Base-by-base conservation (phyloP, 495 filamentous ascomycete genomes). In the Bathelium albidoporum region DNA sequence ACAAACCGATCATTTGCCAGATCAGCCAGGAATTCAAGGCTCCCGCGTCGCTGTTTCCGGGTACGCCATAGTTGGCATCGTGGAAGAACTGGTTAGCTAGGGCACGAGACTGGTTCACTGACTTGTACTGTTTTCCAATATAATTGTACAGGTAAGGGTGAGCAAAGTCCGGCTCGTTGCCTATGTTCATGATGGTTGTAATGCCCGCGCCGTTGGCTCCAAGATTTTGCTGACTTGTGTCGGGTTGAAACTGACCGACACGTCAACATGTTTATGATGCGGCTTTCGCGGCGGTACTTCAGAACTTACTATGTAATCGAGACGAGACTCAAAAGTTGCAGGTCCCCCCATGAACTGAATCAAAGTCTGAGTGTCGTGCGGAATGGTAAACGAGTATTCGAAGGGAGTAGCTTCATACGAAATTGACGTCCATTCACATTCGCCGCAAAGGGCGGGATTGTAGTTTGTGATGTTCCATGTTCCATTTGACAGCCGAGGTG, bases 81-180 rank as follows among this genome's bases (percentile, higher is more conserved):
- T 71, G 65, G 68, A 69, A 73, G 60, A 68, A 73, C 39, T 74
- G 58, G 41, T 69, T 72, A 0, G 66, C 72, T 3, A 73, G 62
- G 12, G 59, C 58, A 28, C 72, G 64, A 1, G 66, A 62, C 7
- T 64, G 59, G 55, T 70, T 29, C 4, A 76, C 73, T n/a, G 59
- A 68, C 64, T 72, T 72, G 31, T 68, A 69, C 59, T 74, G 73
- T 59, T 71, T 72, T 53, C 64, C 65, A 32, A 74, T 55, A 61
- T 72, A 74, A 65, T 74, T 73, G 69, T 73, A 76, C 31, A 71
- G 63, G 61, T 70, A 76, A 4, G 74, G 74, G 0, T 69, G 72
- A 10, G 60, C 63, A 59, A 76, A 76, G 64, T 70, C 68, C 18
- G 74, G 74, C 61, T 76, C 74, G 58, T 76, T 73, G 24, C 69